A percentile compares a stretch with the other conserved stretches of the same genome.
These are phyloP conservation scores for Areca catechu DNA, from an alignment of 176 grass and related monocot genomes.

Conservation along the genomic window DNA sequence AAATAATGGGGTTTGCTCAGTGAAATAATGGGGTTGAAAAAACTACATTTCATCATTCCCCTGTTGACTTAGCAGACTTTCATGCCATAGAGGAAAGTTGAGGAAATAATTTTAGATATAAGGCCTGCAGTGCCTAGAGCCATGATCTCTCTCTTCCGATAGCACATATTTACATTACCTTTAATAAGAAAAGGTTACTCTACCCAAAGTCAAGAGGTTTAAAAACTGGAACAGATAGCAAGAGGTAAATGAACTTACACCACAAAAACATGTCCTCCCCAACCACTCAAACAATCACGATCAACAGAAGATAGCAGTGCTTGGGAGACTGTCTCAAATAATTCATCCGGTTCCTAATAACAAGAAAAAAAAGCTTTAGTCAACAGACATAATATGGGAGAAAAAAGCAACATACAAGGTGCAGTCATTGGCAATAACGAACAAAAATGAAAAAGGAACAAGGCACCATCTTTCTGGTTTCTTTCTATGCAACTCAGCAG, in stretches of 20 bases:
- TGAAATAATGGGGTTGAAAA: too few relatives aligned
- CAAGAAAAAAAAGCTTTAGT: slow-evolving; percentile 10
- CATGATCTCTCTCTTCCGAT: too few relatives aligned
- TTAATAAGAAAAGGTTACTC: not conserved
- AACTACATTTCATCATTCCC: too few relatives aligned
- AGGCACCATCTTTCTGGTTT: too few relatives aligned
- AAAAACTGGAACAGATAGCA: not conserved
- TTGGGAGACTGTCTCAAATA: slow-evolving; percentile 96
- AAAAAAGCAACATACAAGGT: not conserved
- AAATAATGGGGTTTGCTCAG: too few relatives aligned
- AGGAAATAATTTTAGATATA: too few relatives aligned
- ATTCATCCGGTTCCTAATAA: slow-evolving; percentile 70
- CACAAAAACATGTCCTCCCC: slow-evolving; percentile 78
- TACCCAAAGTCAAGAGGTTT: not conserved
- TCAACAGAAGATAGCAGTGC: slow-evolving; percentile 67
- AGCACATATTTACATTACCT: not conserved
- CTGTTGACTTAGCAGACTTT: too few relatives aligned
- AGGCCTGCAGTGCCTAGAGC: too few relatives aligned
- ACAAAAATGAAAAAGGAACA: not conserved
- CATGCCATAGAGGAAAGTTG: too few relatives aligned
- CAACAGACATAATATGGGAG: not conserved
- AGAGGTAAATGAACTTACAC: slow-evolving; percentile 47
- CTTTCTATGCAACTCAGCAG: too few relatives aligned
- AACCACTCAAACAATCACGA: slow-evolving; percentile 83
- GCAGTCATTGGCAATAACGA: not conserved